Evolutionary conservation across 768 basidiomycete species (phyloP).

Genomic region (Tricholoma matsutake): DNA sequence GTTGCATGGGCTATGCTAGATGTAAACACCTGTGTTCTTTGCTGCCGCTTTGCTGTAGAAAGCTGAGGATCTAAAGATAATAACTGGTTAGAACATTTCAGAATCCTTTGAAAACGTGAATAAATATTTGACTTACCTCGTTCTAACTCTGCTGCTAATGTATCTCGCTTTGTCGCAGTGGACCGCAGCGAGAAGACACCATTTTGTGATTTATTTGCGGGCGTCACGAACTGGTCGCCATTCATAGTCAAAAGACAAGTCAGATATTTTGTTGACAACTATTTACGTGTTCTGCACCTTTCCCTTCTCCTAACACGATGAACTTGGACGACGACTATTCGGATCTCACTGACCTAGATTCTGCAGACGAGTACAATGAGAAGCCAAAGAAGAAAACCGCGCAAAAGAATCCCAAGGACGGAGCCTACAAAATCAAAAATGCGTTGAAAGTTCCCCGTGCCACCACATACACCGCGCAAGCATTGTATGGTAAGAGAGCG

Average conservation of each 20-base stretch:
- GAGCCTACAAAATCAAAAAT: slow-evolving; percentile 35
- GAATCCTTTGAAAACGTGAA: not conserved
- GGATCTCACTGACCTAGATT: slow-evolving; percentile 31
- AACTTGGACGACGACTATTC: slow-evolving; percentile 29
- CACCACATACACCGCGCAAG: slow-evolving; percentile 62
- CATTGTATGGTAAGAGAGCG: slow-evolving; percentile 48
- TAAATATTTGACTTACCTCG: not conserved
- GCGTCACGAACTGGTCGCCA: not conserved
- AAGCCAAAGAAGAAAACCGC: slow-evolving; percentile 19
- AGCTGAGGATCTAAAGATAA: slow-evolving; percentile 54
- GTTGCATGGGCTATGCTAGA: slow-evolving; percentile 59
- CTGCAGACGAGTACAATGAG: slow-evolving; percentile 19
- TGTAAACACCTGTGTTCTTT: slow-evolving; percentile 60
- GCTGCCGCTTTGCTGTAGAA: slow-evolving; percentile 64
- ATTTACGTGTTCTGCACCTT: not conserved
- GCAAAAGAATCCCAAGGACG: not conserved
- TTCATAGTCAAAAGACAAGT: not conserved
- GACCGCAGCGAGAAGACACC: not conserved
- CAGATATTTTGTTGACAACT: slow-evolving; percentile 3
- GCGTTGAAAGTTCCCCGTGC: slow-evolving; percentile 54
- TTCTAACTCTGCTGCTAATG: slow-evolving; percentile 7
- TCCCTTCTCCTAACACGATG: not conserved
- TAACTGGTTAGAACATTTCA: slow-evolving; percentile 2
- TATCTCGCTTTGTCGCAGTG: slow-evolving; percentile 4
- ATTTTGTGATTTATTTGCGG: not conserved